Conservation (phyloP, 805 yeast species). For the Osmozyma mogii region DNA sequence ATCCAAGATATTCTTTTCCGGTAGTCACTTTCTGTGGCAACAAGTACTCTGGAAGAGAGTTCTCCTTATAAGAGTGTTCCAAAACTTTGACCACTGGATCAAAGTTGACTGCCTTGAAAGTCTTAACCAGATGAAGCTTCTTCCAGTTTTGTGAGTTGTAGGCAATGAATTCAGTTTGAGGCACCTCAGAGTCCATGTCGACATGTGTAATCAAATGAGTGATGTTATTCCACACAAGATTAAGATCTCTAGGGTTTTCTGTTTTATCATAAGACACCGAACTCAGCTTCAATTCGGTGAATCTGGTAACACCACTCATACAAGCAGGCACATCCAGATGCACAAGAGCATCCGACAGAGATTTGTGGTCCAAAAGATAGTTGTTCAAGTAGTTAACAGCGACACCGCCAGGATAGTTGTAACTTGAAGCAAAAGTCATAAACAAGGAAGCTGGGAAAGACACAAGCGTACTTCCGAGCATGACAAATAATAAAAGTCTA, state of each 20-base stretch:
- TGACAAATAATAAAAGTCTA: constrained; percentile 20
- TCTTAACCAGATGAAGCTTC: constrained; percentile 17
- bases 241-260: constrained; percentile 40
- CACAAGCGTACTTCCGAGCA: constrained; percentile 15
- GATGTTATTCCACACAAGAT: constrained; percentile 21
- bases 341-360: constrained; percentile 28
- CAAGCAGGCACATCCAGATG: constrained; percentile 78
- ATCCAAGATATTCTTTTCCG: constrained; percentile 1
- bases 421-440: constrained; percentile 56
- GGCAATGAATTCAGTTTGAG: constrained; percentile 4
- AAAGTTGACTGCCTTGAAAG: constrained; percentile 14
- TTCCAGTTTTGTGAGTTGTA: constrained; percentile 8
- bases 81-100: constrained; percentile 1
- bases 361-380: constrained; percentile 16
- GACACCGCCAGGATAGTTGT: constrained; percentile 85
- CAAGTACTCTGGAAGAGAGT: no score
- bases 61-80: no score
- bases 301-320: constrained; percentile 79
- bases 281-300: constrained; percentile 49
- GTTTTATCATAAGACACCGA: constrained; percentile 62
- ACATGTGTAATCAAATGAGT: constrained; percentile 23
- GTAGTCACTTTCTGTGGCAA: constrained; percentile 5
- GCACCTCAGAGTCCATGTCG: constrained; percentile 7
- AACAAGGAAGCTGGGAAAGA: constrained; percentile 34
- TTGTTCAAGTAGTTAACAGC: constrained; percentile 54